phyloP scores from a whole-genome alignment of 208 protist species.

The Crithidia fasciculata region DNA sequence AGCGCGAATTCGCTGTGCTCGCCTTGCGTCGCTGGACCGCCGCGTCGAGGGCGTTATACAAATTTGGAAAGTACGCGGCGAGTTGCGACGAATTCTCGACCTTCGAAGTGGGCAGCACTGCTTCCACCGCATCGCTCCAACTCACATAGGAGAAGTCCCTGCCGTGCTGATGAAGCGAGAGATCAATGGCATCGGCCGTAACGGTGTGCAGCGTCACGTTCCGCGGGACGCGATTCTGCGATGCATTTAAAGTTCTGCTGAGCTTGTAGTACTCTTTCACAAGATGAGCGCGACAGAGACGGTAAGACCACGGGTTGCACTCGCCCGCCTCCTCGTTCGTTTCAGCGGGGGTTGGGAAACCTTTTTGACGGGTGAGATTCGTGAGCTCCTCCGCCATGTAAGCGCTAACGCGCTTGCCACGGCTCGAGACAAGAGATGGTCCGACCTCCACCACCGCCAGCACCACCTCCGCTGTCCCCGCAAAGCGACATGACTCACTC shows the following conservation, averaged over 20 bases:
- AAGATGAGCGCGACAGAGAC: too few species aligned
- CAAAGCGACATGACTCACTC: not conserved
- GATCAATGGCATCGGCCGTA: conserved; percentile 6
- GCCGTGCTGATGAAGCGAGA: not conserved
- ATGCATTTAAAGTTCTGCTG: not conserved
- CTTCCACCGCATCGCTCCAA: conserved; percentile 18
- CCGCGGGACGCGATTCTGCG: not conserved
- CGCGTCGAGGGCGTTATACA: conserved; percentile 2
- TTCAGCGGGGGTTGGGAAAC: not conserved
- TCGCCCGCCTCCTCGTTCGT: too few species aligned
- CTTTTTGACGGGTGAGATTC: not conserved
- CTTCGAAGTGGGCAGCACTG: conserved; percentile 12
- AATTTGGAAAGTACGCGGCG: conserved; percentile 18
- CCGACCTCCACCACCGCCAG: conserved; percentile 25
- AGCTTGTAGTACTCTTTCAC: not conserved
- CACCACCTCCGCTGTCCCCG: conserved; percentile 8
- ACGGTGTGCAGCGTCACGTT: conserved; percentile 10
- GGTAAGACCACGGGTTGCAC: too few species aligned
- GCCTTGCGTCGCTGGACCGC: not conserved
- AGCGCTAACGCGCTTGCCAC: conserved; percentile 1
- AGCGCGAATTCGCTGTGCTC: not conserved
- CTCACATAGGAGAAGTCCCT: not conserved
- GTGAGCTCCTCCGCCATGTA: conserved; percentile 29
- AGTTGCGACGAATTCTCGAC: conserved; percentile 24
- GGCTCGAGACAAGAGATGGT: conserved; percentile 22